Evolutionary conservation across 225 moss, liverwort and hornwort genomes (phyloP).

Genomic region (Lunularia cruciata): DNA sequence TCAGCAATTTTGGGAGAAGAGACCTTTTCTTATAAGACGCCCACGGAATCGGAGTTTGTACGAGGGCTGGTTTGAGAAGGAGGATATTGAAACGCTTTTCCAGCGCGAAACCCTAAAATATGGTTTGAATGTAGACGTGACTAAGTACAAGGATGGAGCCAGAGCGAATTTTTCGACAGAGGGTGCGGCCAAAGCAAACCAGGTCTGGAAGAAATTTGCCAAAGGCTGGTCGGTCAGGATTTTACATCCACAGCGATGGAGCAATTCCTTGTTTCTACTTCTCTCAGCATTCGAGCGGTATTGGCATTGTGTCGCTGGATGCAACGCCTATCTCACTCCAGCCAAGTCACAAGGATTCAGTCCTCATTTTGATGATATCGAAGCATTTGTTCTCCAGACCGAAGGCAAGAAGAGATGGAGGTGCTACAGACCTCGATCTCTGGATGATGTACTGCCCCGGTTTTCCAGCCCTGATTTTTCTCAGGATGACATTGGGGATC

Average conservation of each 20-base stretch:
- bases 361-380: slow-evolving; percentile 94
- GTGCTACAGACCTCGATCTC: slow-evolving; percentile 65
- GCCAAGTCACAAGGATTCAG: slow-evolving; percentile 91
- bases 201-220: slow-evolving; percentile 80
- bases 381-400: slow-evolving; percentile 87
- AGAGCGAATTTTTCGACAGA: slow-evolving; percentile 84
- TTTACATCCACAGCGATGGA: slow-evolving; percentile 92
- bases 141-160: slow-evolving; percentile 86
- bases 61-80: slow-evolving; percentile 74
- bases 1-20: slow-evolving; percentile 74
- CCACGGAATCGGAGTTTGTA: slow-evolving; percentile 63
- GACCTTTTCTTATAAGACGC: slow-evolving; percentile 75
- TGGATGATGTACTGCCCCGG: slow-evolving; percentile 68
- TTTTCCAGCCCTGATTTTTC: slow-evolving; percentile 79
- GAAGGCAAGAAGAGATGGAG: slow-evolving; percentile 95
- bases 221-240: slow-evolving; percentile 96
- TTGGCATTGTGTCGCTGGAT: slow-evolving; percentile 88
- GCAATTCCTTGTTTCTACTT: slow-evolving; percentile 69
- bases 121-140: slow-evolving; percentile 85
- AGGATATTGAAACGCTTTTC: slow-evolving; percentile 67
- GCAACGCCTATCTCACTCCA: slow-evolving; percentile 95
- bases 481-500: slow-evolving; percentile 75
- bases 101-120: slow-evolving; percentile 69
- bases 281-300: slow-evolving; percentile 93
- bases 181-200: slow-evolving; percentile 55